Percentiles rank a stretch among this genome's conserved stretches.
phyloP scores from a whole-genome alignment of 169 alveolate genomes.

The Cyclospora cayetanensis region DNA sequence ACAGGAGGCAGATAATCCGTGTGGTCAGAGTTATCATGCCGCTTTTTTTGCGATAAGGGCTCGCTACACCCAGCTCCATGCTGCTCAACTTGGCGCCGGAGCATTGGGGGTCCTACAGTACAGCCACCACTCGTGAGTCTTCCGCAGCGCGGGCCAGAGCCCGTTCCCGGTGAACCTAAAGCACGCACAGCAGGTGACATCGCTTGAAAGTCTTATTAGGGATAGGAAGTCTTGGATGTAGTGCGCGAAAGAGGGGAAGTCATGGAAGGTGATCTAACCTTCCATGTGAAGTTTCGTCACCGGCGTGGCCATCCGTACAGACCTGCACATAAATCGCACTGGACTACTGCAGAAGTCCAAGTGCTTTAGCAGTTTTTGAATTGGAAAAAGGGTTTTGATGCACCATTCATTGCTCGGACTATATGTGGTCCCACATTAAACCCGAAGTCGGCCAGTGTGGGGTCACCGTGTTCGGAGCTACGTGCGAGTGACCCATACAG shows the following conservation, averaged over 20 bases:
- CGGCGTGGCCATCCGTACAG: too few relatives aligned
- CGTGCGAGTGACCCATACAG: not conserved
- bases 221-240: too few relatives aligned
- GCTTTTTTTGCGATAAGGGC: not conserved
- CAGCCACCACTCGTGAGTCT: not conserved
- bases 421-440: too few relatives aligned
- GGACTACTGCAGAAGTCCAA: too few relatives aligned
- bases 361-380: too few relatives aligned
- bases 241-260: too few relatives aligned
- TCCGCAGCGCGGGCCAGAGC: not conserved
- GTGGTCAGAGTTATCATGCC: not conserved
- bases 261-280: too few relatives aligned
- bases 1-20: conserved; percentile 7
- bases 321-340: too few relatives aligned
- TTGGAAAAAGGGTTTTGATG: too few relatives aligned
- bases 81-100: not conserved
- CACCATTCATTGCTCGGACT: too few relatives aligned
- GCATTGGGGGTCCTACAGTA: conserved; percentile 44
- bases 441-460: conserved; percentile 7
- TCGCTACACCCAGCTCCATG: not conserved
- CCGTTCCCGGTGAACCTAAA: not conserved
- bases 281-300: too few relatives aligned
- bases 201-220: too few relatives aligned
- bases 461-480: not conserved
- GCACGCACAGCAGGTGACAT: not conserved